Base-by-base conservation (phyloP, 768 basidiomycete genomes). In the Trametes cingulata region DNA sequence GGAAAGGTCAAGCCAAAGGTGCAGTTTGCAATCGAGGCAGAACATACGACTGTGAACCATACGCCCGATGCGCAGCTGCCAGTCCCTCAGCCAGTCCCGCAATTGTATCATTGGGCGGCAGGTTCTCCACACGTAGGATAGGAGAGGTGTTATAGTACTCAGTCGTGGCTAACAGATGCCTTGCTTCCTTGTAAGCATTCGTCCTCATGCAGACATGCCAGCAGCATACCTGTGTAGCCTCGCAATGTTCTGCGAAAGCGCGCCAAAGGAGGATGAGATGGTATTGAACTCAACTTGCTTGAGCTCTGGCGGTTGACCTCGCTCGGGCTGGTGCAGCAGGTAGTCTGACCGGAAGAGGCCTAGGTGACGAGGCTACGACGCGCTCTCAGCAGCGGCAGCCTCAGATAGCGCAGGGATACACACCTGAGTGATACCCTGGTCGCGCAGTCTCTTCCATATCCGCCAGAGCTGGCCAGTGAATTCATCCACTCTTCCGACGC, bases 221-320 rank as follows among this genome's bases (percentile, higher is more conserved):
- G 19, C 4, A 14, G 54, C 76, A 49, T 65, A 94, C 93, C 86
- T 80, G 74, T 98, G 96, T 70, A 98, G 72, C 22, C 84, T 82
- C 3, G 88, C 79, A 10, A 80, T 77, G 37, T 78, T 80, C 62
- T 90, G 78, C 0, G 91, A 91, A 14, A 98, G 78, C 1, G 86
- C 69, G 0, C 94, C 96, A 71, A 98, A 96, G 0, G 94, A 95
- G 0, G 88, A 85, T 2, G 95, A 93, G 63, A 98, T 95, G 9
- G 96, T 97, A 71, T 99, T 99, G 76, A 98, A 97, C 72, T 99
- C 96, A 41, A 98, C 96, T 74, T 99, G 96, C 71, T 95, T 96
- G 63, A 99, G 73, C 6, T 76, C 73, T 14, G 78, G 67, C 3
- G 77, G 69, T 27, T 75, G 71, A 29, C 68, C 69, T 4, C 65